Base-by-base conservation (phyloP, 208 protist species). In the Wallacemonas sp. region DNA sequence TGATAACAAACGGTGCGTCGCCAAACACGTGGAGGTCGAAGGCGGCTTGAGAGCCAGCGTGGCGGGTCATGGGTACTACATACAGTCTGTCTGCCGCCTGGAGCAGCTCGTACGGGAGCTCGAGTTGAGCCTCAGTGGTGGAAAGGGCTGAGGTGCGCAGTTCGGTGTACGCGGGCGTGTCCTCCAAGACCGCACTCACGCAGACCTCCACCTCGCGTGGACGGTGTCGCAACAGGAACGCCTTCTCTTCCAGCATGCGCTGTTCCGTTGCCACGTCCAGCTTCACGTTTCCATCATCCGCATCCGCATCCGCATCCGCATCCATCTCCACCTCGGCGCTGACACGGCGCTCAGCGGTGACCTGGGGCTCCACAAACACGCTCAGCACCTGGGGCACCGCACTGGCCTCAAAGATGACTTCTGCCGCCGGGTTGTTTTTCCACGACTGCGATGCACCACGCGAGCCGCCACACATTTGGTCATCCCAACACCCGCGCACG, bases 381-480 rank as follows among this genome's bases (percentile, higher is more conserved):
- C 77, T 79, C 21, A 93, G 45, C 36, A 58, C 30, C 21, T 58
- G 51, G 3, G 51, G 51, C 8, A 39, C 51, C 8, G 51, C 51
- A 31, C n/a, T 34, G 51, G n/a, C 4, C 30, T 58, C 51, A 24
- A 58, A 58, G 14, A 58, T 58, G 30, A 96, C 63, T 30, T 76
- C 75, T 11, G 79, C 38, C 22, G 86, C 64, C 1, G 86, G 85
- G 72, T 94, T 94, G 72, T 75, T 87, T 62, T 90, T 93, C 91
- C 91, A 96, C 59, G 88, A 88, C 47, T 64, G 41, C 38, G 80
- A 87, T 11, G 73, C 30, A 22, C 79, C 72, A 5, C 84, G 76
- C 64, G 71, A 82, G 47, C 91, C 91, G 27, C 91, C 88, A 64
- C 86, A 93, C 64, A 66, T 77, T 27, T 72, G 41, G n/a, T 78